phyloP scores from a whole-genome alignment of 495 filamentous ascomycete genomes.

The Hypoxylon crocopeplum region DNA sequence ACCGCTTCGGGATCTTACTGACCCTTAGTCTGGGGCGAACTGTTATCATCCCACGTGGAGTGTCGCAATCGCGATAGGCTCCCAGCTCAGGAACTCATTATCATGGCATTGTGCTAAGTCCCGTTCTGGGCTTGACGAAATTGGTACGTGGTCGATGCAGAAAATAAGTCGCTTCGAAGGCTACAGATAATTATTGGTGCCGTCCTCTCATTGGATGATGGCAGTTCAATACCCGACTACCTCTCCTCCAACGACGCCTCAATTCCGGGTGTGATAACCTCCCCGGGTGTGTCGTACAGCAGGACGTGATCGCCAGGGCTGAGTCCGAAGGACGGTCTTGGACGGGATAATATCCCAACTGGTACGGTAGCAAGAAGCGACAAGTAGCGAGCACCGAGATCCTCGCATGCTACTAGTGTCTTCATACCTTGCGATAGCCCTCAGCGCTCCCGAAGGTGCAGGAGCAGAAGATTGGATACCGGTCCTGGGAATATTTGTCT shows the following conservation, averaged over 20 bases:
- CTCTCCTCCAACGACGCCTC: slow-evolving; percentile 15
- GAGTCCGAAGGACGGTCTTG: slow-evolving; percentile 17
- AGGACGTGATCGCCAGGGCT: slow-evolving; percentile 34
- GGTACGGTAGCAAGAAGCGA: too few species aligned
- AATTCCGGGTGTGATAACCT: slow-evolving; percentile 11
- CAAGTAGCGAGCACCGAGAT: too few species aligned
- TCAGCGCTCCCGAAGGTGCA: too few species aligned
- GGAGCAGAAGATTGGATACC: too few species aligned
- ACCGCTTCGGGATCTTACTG: slow-evolving; percentile 20
- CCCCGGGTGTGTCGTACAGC: slow-evolving; percentile 25
- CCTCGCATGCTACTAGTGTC: too few species aligned
- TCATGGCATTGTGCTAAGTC: slow-evolving; percentile 7
- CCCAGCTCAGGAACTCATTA: slow-evolving; percentile 10
- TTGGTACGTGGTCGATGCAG: slow-evolving; percentile 16
- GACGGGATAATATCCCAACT: slow-evolving; percentile 24
- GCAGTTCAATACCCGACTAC: slow-evolving; percentile 12
- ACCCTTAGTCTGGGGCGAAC: slow-evolving; percentile 18
- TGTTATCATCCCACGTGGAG: slow-evolving; percentile 32
- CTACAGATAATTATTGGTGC: slow-evolving; percentile 2
- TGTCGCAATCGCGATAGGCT: slow-evolving; percentile 24
- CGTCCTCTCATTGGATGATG: slow-evolving; percentile 17
- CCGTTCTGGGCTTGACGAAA: slow-evolving; percentile 18
- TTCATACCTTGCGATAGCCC: too few species aligned
- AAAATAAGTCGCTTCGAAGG: slow-evolving; percentile 14
- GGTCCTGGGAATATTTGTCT: too few species aligned